A percentile compares a stretch with the other conserved stretches of the same genome.
phyloP scores from a whole-genome alignment of 2,329 filamentous ascomycete genomes.

The Cladorrhinum sp. region DNA sequence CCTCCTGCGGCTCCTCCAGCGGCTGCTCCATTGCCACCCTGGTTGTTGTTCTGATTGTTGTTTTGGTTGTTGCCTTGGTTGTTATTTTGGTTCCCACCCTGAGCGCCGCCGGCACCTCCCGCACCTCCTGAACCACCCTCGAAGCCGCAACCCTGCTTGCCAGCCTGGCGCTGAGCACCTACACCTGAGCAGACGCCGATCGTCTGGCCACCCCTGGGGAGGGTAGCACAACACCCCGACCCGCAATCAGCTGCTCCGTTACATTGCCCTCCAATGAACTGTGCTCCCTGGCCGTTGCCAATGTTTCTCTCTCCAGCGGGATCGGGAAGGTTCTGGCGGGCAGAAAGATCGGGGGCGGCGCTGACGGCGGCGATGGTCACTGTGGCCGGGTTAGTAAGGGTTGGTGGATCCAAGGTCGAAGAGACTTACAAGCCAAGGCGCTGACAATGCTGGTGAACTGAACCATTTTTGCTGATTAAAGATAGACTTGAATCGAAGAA shows the following conservation, averaged over 20 bases:
- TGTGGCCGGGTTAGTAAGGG: not conserved
- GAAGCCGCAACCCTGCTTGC: constrained; percentile 37
- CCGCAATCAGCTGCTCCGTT: constrained; percentile 33
- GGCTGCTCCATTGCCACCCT: not conserved
- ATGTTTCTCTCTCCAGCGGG: constrained; percentile 32
- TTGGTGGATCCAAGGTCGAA: constrained; percentile 2
- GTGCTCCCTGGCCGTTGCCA: constrained; percentile 31
- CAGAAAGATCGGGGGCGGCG: constrained; percentile 22
- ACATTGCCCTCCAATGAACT: constrained; percentile 37
- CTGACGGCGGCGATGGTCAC: constrained; percentile 21
- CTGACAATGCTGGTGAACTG: constrained; percentile 17
- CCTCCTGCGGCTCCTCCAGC: constrained; percentile 6
- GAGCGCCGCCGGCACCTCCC: constrained; percentile 3
- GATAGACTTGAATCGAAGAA: not conserved
- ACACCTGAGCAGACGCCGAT: constrained; percentile 36
- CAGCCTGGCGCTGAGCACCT: constrained; percentile 32
- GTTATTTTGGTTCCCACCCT: not conserved
- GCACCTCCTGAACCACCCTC: constrained; percentile 16
- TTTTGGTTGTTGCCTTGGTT: not conserved
- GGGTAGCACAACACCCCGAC: constrained; percentile 32
- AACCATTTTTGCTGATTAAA: constrained; percentile 25
- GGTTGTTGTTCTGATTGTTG: not conserved
- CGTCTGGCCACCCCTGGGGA: constrained; percentile 21
- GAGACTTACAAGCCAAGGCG: constrained; percentile 17
- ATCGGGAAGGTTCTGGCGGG: constrained; percentile 26